Percentiles rank a stretch among this genome's conserved stretches.
These are phyloP conservation scores for Ogataea pignaliae DNA, from an alignment of 805 yeast species.

Conservation along the genomic window DNA sequence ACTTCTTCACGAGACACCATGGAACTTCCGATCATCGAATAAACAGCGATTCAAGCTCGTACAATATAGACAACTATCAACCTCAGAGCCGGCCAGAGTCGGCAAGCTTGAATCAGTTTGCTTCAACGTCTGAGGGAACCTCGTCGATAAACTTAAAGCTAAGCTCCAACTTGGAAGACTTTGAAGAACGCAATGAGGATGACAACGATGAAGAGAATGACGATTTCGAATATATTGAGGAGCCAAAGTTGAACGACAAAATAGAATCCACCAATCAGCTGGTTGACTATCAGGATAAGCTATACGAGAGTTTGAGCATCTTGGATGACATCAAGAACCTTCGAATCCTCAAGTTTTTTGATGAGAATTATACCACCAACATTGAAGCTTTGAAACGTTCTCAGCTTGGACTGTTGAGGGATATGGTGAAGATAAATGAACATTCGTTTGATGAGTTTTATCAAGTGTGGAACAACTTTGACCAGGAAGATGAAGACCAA, in stretches of 20 bases:
- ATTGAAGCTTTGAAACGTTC: slow-evolving; percentile 49
- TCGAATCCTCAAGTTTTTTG: slow-evolving; percentile 49
- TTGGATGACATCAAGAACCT: slow-evolving; percentile 71
- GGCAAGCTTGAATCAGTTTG: too few species aligned
- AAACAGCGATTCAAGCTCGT: too few species aligned
- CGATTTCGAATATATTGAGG: slow-evolving; percentile 14
- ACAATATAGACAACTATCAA: too few species aligned
- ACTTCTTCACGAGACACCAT: not conserved
- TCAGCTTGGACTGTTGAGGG: slow-evolving; percentile 46
- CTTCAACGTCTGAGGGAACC: too few species aligned
- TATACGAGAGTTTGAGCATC: slow-evolving; percentile 86
- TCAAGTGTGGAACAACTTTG: slow-evolving; percentile 24
- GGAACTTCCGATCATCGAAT: too few species aligned
- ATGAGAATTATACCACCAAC: slow-evolving; percentile 45
- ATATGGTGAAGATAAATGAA: slow-evolving; percentile 33
- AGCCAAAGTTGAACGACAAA: slow-evolving; percentile 37
- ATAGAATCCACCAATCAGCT: slow-evolving; percentile 53
- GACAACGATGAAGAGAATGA: slow-evolving; percentile 5
- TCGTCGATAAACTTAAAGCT: too few species aligned
- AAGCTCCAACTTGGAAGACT: not conserved
- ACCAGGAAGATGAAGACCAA: slow-evolving; percentile 3
- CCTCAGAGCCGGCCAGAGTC: too few species aligned
- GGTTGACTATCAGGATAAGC: slow-evolving; percentile 64
- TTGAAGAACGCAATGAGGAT: slow-evolving; percentile 5
- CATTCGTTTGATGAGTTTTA: slow-evolving; percentile 27